These are phyloP conservation scores for Starmerella gropengiesseri DNA, from an alignment of 805 yeast genomes.

Conservation along the genomic window DNA sequence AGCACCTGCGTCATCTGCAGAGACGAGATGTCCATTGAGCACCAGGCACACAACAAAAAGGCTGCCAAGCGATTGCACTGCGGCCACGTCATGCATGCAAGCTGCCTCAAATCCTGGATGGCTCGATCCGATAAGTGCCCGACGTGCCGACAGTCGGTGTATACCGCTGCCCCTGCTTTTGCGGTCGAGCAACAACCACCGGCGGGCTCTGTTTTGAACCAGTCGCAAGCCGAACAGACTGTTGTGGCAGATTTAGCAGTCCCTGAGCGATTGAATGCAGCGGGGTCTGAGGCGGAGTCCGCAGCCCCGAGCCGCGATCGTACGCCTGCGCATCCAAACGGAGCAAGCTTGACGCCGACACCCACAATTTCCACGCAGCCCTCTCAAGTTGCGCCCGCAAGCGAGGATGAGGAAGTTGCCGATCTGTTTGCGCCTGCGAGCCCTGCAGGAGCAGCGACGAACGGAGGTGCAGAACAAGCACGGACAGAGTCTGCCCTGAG, in stretches of 20 bases:
- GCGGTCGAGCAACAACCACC: background rate
- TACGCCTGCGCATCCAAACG: no score
- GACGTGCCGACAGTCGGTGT: slow-evolving; percentile 41
- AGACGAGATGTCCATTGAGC: slow-evolving; percentile 62
- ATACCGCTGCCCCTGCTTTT: slow-evolving; percentile 13
- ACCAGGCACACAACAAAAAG: slow-evolving; percentile 32
- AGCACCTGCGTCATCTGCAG: slow-evolving; percentile 77
- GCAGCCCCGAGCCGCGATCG: no score
- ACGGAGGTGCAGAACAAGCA: no score
- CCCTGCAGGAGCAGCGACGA: no score
- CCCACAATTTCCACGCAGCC: no score
- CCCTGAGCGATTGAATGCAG: no score
- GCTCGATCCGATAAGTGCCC: slow-evolving; percentile 92
- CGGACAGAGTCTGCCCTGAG: no score
- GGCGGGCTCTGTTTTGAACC: background rate
- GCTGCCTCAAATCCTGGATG: slow-evolving; percentile 87
- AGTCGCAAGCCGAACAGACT: background rate
- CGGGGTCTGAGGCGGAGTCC: no score
- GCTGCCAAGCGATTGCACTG: slow-evolving; percentile 71
- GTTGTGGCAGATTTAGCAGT: background rate
- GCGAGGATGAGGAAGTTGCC: no score
- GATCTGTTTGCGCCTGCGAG: no score
- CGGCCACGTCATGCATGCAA: slow-evolving; percentile 79
- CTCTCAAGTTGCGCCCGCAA: no score
- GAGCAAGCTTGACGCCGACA: no score